Base-by-base conservation (phyloP, 352 stramenopile genomes). In the Phytopythium ostracodes region DNA sequence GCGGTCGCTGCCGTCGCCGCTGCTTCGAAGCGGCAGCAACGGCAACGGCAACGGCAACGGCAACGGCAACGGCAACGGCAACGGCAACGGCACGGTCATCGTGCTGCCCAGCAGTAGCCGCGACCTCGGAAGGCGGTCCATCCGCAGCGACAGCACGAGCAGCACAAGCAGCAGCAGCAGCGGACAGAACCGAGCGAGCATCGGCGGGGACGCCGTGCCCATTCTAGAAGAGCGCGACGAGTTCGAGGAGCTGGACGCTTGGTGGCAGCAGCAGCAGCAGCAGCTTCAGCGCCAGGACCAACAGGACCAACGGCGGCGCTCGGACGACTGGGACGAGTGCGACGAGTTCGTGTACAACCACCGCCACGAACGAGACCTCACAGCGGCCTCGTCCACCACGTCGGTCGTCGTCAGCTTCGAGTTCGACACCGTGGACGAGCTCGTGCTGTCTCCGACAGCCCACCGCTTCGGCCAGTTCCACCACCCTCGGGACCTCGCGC, bases 401-500 rank as follows among this genome's bases (percentile, higher is more conserved):
- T 20, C 22, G 10, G 7, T 60, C 31, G 20, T 54, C 51, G 40
- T 74, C 62, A 22, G 59, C 62, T 3, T 56, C 61, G 18, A 66
- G 50, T 40, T 65, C 51, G 35, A 60, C 20, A 33, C 68, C 8
- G 69, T 84, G 40, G 63, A 74, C 33, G 67, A 67, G 46, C 78
- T 83, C 35, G 38, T 78, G 14, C 56, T 70, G 18, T 63, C 58
- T 4, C 31, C 22, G 33, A n/a, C 10, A 1, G 51, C 51, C 2
- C 18, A 12, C 20, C 18, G 17, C 14, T 12, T 49, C 42, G 42
- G 2, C 17, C 49, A 22, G 49, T 6, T 56, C 25, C 11, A 27
- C 6, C 67, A 76, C 10, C 77, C 75, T 3, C 56, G 63, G 27
- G 79, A 88, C 25, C 47, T 90, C 17, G 67, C 70, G 2, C 63